Base-by-base conservation (phyloP, 768 basidiomycete species). In the Tricholoma furcatifolium region DNA sequence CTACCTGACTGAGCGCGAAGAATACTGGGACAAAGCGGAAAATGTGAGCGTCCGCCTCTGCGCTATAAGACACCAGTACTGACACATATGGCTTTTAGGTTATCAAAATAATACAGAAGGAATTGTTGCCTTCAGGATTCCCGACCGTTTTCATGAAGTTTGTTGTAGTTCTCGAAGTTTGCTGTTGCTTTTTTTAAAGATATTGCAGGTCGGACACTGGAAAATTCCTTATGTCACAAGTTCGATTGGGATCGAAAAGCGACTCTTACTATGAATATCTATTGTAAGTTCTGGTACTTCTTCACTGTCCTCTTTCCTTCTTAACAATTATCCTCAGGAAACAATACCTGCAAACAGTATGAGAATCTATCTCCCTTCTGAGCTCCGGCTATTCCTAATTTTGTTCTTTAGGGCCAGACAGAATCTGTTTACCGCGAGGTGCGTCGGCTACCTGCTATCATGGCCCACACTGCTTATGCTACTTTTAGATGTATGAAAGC, bases 241-340 rank as follows among this genome's bases (percentile, higher is more conserved):
- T 98, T 59, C 86, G 95, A 4, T 77, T 98, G 17, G 96, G 96
- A n/a, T 94, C 92, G 15, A 79, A 93, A 40, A 94, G 88, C 32
- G 95, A 98, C 67, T 93, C 91, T 2, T 98, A 88, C 70, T 98
- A 97, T 65, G 95, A 96, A 67, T 93, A 95, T 67, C 69, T 93
- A 21, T 66, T 94, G 88, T 91, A 57, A 69, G 77, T 67, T 1
- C 11, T 9, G 12, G 14, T 12, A 12, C 31, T 40, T 18, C 21
- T 32, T n/a, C 40, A 0, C 10, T 2, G 15, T 35, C 27, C n/a
- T 14, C 15, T 34, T 34, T 7, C 30, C 27, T 49, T 20, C n/a
- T n/a, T n/a, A n/a, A 45, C 18, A n/a, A 51, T 35, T 14, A 21
- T 5, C 40, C 18, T 4, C 57, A 81, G 84, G 53, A 92, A 91